These are phyloP conservation scores for Mycena vitilis DNA, from an alignment of 768 basidiomycete genomes.

Conservation along the genomic window DNA sequence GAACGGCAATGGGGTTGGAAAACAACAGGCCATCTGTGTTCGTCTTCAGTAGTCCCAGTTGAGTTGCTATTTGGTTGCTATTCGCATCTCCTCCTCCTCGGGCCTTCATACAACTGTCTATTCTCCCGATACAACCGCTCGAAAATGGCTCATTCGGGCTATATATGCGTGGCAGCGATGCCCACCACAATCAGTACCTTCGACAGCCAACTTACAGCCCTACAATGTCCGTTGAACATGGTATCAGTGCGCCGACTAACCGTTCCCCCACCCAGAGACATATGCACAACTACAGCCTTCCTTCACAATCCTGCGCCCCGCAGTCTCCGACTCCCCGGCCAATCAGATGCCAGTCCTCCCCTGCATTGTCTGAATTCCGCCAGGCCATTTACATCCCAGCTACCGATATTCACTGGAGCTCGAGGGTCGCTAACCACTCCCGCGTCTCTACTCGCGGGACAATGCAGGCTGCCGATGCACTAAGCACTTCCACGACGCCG, in stretches of 20 bases:
- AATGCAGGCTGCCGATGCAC: neutral
- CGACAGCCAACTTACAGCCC: conserved; percentile 2
- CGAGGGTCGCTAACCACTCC: neutral
- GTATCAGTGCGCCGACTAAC: conserved; percentile 1
- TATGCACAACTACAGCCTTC: conserved; percentile 36
- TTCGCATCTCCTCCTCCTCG: conserved; percentile 31
- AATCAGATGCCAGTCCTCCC: conserved; percentile 29
- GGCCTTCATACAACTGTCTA: conserved; percentile 20
- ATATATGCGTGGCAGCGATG: conserved; percentile 17
- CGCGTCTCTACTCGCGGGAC: neutral
- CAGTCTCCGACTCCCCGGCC: conserved; percentile 10
- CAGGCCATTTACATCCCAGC: conserved; percentile 31
- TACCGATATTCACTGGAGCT: neutral
- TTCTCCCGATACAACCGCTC: conserved; percentile 32
- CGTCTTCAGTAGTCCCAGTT: conserved; percentile 8
- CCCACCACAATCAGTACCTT: conserved; percentile 3
- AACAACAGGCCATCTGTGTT: conserved; percentile 3
- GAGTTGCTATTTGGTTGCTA: neutral
- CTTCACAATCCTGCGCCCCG: conserved; percentile 18
- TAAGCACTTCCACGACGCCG: neutral
- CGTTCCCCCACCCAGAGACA: conserved; percentile 32
- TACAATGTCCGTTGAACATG: conserved; percentile 16
- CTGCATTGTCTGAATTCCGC: conserved; percentile 30
- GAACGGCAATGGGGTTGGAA: too few relatives aligned
- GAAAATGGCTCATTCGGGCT: neutral